Percentiles rank a stretch among this genome's conserved stretches.
Evolutionary conservation across 192 early-diverging fungal species (phyloP).

Genomic region (Radiomyces spectabilis): DNA sequence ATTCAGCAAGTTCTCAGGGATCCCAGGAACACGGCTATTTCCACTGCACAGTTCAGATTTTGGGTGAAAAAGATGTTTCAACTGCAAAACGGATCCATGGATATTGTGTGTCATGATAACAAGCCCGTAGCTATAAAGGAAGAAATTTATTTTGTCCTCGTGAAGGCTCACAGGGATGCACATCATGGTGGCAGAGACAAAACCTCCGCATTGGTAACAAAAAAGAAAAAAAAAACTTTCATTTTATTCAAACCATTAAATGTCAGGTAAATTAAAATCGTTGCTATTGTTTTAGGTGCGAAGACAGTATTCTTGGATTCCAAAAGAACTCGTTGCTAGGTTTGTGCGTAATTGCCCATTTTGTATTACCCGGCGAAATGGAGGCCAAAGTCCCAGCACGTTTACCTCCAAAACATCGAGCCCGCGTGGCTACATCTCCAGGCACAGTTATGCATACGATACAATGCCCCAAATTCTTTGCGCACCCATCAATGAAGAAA

Average conservation of each 20-base stretch:
- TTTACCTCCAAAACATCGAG: conserved; percentile 1
- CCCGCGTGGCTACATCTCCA: not conserved
- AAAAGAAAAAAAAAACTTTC: not conserved
- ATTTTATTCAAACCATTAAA: not conserved
- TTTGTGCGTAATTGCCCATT: conserved; percentile 22
- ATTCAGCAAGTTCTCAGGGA: conserved; percentile 42
- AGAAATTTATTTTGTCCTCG: conserved; percentile 39
- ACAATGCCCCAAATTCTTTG: too few species aligned
- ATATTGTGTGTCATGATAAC: conserved; percentile 40
- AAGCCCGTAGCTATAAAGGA: conserved; percentile 46
- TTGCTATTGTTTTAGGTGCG: conserved; percentile 7
- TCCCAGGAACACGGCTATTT: conserved; percentile 42
- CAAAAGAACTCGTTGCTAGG: conserved; percentile 19
- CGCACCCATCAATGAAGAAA: conserved; percentile 1
- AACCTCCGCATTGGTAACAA: conserved; percentile 42
- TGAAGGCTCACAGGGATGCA: conserved; percentile 39
- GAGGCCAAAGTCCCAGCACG: not conserved
- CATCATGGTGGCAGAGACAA: conserved; percentile 48
- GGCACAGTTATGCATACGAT: not conserved
- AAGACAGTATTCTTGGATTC: conserved; percentile 19
- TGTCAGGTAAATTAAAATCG: not conserved
- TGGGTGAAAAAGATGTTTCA: conserved; percentile 53
- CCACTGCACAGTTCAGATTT: conserved; percentile 47
- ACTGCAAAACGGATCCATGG: conserved; percentile 22
- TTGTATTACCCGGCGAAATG: conserved; percentile 16